Evolutionary conservation across 2,329 filamentous ascomycete species (phyloP), one percentile per base, ranked within the genome.

Genomic region (Aureobasidium namibiae): DNA sequence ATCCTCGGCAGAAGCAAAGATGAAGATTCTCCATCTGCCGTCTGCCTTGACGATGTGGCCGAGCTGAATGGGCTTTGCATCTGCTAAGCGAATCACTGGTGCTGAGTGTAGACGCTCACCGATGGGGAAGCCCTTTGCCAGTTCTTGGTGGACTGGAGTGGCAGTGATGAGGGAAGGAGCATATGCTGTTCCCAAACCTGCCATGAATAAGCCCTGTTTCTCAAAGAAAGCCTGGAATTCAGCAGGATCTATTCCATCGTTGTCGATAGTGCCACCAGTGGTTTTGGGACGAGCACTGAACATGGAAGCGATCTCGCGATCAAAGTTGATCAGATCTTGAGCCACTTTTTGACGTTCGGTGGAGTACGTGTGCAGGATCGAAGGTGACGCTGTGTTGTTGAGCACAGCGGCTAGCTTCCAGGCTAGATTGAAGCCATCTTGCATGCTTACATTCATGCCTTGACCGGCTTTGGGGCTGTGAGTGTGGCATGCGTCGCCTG

Each of bases 1-100:
- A 24, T 61, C 31, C 53, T 61, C 67, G 63, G 78, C 73, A 0
- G 79, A 79, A 0, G 68, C 70, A 62, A 82, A 82, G 0, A 78
- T 69, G n/a, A 81, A 69, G 9, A 81, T 62, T 3, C 79, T 68
- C 80, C 80, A 82, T 21, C 78, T 65, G 1, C 79, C 77, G 68
- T 81, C 77, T 1, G 82, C 78, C 18, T 73, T 76, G 39, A 86
- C 62, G 1, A 78, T 74, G 50, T 70, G 70, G 58, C 76, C 73
- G 23, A 82, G 65, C 60, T 81, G 82, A 70, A 84, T 70, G 0
- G 80, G 76, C 61, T 78, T 80, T 1, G 82, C 83, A 64, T 87
- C 84, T 46, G 79, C 81, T 60, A 81, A 79, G 5, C 83, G 73
- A 18, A 86, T 78, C 0, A 86, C 81, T 65, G 82, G 82, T 0